Evolutionary conservation across 2,329 filamentous ascomycete species (phyloP).

Genomic region (Phyllosticta paracitricarpa): DNA sequence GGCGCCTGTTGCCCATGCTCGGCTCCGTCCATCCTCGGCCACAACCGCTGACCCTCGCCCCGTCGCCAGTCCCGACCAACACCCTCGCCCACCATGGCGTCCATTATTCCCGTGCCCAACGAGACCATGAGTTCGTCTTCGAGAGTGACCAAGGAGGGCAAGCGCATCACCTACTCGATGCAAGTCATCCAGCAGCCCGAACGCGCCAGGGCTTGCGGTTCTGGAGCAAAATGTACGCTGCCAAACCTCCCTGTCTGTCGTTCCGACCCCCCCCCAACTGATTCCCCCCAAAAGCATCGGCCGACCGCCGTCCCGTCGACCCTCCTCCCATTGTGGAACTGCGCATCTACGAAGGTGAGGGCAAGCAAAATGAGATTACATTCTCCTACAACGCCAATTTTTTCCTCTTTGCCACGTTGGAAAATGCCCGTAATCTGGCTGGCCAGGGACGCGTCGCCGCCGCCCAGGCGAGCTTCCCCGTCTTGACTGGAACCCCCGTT

Average conservation of each 20-base stretch:
- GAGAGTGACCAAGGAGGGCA: constrained; percentile 62
- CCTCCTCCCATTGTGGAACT: constrained; percentile 90
- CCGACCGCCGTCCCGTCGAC: constrained; percentile 85
- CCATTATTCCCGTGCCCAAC: constrained; percentile 43
- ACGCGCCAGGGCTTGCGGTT: constrained; percentile 87
- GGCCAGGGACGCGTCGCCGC: constrained; percentile 54
- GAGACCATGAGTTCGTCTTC: constrained; percentile 44
- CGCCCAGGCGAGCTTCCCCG: constrained; percentile 62
- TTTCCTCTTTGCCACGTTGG: constrained; percentile 84
- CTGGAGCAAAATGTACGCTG: constrained; percentile 82
- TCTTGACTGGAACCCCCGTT: constrained; percentile 87
- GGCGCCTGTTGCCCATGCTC: constrained; percentile 9
- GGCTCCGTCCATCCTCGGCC: not conserved
- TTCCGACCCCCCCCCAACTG: constrained; percentile 12
- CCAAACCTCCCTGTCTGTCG: not conserved
- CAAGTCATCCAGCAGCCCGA: constrained; percentile 89
- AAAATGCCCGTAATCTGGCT: constrained; percentile 44
- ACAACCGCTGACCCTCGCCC: constrained; percentile 1
- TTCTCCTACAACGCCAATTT: constrained; percentile 94
- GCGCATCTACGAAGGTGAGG: constrained; percentile 64
- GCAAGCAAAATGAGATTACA: constrained; percentile 51
- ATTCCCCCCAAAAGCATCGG: constrained; percentile 48
- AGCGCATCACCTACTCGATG: constrained; percentile 70
- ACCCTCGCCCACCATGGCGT: constrained; percentile 14
- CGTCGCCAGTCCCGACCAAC: not conserved